Conservation (phyloP, 371 early-diverging fungal species). For the Dentiscutata heterogama region DNA sequence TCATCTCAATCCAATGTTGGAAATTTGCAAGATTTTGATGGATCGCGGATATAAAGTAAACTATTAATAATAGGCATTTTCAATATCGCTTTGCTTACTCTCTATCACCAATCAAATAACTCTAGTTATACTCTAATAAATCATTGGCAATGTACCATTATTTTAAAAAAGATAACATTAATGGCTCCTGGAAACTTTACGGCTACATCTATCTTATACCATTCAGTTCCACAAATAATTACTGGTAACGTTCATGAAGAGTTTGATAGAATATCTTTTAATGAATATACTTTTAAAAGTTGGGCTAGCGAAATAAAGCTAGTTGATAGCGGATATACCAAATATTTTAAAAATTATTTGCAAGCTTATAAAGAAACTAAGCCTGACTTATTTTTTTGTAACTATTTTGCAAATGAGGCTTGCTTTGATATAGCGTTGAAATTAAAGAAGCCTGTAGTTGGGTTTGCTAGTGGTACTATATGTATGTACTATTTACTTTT, state of each 20-base stretch:
- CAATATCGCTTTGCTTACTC: not conserved
- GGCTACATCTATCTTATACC: not conserved
- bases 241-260: not conserved
- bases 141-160: too few species aligned
- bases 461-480: not conserved
- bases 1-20: conserved; percentile 25
- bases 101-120: too few species aligned
- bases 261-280: not conserved
- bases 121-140: too few species aligned
- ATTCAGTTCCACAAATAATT: conserved; percentile 3
- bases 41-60: conserved; percentile 33
- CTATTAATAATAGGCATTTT: not conserved
- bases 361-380: conserved; percentile 1
- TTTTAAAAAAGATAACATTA: conserved; percentile 4
- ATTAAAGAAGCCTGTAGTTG: conserved; percentile 21
- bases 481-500: not conserved
- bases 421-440: conserved; percentile 37
- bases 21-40: not conserved
- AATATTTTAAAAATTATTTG: not conserved
- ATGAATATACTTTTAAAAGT: not conserved
- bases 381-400: conserved; percentile 29
- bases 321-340: not conserved
- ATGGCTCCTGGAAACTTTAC: conserved; percentile 22
- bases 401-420: conserved; percentile 18
- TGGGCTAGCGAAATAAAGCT: not conserved